Base-by-base conservation (phyloP, 495 filamentous ascomycete species). In the Alectoria sarmentosa region DNA sequence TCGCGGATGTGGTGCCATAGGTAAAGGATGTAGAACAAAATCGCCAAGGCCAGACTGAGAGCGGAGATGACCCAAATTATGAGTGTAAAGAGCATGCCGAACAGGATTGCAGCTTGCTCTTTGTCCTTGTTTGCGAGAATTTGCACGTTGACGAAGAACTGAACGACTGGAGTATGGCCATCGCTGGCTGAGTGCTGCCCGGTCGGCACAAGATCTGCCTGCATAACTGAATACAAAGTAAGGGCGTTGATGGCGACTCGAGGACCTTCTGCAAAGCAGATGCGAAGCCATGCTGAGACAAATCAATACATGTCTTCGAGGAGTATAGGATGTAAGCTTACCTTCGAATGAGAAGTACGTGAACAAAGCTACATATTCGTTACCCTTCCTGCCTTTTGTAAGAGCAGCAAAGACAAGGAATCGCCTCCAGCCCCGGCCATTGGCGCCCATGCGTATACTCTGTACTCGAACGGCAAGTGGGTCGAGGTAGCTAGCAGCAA, bases 291-390 rank as follows among this genome's bases (percentile, higher is more conserved):
- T 60, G 89, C 90, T 90, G 67, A 23, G 11, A 46, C 34, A 15
- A 26, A 37, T 76, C 60, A 78, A 70, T 41, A 6, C 61, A 62
- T 57, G 8, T 19, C 11, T 17, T 49, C 19, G 10, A n/a, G 55
- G 36, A 23, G 14, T 46, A 11, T 28, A 38, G 7, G 21, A 48
- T 44, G 36, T 36, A 21, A 34, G 73, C 84, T 77, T 73, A 90
- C 90, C 87, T 78, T 97, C 88, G 73, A 97, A 97, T 23, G 88
- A 88, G 75, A 97, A 98, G 71, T 96, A 96, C 38, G 90, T 88
- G 71, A 96, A 96, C 4, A 98, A 80, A 15, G 92, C 94, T 48
- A 96, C 80, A 73, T 96, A 96, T 73, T 97, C 93, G 37, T 86
- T 84, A 15, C 91, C 91, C 73, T 96, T 93, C 72, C 88, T 91